Base-by-base conservation (phyloP, 192 early-diverging fungal species). In the Podochytrium sp. region DNA sequence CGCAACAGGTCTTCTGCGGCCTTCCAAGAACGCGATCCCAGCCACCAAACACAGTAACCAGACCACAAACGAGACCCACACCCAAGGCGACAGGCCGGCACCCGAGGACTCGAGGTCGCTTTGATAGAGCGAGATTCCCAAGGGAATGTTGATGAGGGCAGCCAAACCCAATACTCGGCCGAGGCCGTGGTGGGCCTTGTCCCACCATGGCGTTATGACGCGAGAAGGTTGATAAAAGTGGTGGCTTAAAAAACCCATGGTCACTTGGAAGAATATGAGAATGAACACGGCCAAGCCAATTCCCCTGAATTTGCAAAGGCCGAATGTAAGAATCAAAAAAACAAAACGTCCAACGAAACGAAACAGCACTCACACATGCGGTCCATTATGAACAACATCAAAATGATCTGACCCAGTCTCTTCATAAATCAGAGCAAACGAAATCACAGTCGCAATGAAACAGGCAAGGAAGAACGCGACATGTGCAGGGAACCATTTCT, bases 401-500 rank as follows among this genome's bases (percentile, higher is more conserved):
- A 75, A 75, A 58, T 75, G 74, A 39, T 66, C 64, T 5, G 7
- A 34, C 30, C 53, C 40, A 3, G 74, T 43, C 18, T 63, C 74
- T 10, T 39, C 27, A 32, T 56, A 52, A 30, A 53, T 52, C 16
- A 75, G 6, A 14, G 25, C 74, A 40, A 75, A 65, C 2, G 63
- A 57, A 67, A 42, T 41, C 2, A 41, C 41, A 10, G 63, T 66
- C 3, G n/a, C 6, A 34, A 58, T 23, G 40, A 66, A 59, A 27
- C 55, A 64, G 5, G 39, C 25, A 12, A 20, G 25, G 14, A 75
- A 63, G 10, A 74, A 58, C 0, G 34, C 1, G 14, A 65, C 25
- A 43, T 58, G 55, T 16, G 42, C 42, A 27, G 47, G 53, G 29
- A 57, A 39, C 64, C 63, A 59, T 3, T 14, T 30, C 27, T 30